These are phyloP conservation scores for Auxenochlorella pyrenoidosa DNA, from an alignment of 139 green algal genomes.

Conservation along the genomic window DNA sequence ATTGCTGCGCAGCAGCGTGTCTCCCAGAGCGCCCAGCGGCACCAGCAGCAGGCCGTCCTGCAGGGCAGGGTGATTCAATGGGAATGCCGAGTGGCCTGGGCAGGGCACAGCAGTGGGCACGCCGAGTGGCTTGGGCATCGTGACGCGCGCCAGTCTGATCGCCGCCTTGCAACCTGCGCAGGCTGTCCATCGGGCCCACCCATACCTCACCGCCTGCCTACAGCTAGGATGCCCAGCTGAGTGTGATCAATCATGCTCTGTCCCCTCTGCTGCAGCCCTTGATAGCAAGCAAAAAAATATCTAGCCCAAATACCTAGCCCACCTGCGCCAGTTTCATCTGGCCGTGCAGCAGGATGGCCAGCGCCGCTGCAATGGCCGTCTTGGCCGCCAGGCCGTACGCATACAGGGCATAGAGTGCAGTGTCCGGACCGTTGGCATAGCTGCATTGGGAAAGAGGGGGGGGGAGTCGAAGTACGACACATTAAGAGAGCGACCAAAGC, in stretches of 20 bases:
- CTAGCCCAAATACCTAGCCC: background rate
- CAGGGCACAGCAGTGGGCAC: too few species aligned
- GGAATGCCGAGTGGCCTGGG: too few species aligned
- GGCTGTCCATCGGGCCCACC: too few species aligned
- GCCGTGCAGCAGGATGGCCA: background rate
- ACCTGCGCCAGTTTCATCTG: background rate
- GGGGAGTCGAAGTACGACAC: background rate
- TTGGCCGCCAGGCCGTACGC: constrained; percentile 5
- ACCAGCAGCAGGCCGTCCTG: constrained; percentile 26
- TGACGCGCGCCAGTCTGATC: too few species aligned
- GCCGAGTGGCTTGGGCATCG: too few species aligned
- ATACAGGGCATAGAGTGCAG: background rate
- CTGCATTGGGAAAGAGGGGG: background rate
- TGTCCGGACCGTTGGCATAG: background rate
- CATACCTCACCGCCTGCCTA: too few species aligned
- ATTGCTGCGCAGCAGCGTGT: constrained; percentile 11
- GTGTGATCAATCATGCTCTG: too few species aligned
- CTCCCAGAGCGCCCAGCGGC: constrained; percentile 34
- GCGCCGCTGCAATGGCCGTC: background rate
- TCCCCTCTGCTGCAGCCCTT: too few species aligned
- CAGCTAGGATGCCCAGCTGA: too few species aligned
- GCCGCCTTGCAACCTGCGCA: too few species aligned
- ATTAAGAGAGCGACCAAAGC: background rate
- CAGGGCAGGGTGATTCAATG: too few species aligned
- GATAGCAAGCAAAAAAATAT: too few species aligned